phyloP scores from a whole-genome alignment of 306 rosid genomes.

The Citrullus amarus region DNA sequence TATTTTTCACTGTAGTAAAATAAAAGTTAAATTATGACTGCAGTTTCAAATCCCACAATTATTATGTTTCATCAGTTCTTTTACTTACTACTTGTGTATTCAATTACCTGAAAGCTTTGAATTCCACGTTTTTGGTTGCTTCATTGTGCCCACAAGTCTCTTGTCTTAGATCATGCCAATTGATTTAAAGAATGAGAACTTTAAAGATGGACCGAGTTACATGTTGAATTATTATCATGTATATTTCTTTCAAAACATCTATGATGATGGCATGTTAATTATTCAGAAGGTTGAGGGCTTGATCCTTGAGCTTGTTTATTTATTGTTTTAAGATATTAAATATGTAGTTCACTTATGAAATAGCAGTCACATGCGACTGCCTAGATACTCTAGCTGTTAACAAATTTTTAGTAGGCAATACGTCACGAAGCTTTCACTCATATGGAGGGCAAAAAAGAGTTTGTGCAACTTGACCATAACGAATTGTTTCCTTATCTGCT shows the following conservation, averaged over 20 bases:
- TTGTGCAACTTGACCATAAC: slow-evolving; percentile 87
- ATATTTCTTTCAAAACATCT: neutral
- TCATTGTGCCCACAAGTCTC: neutral
- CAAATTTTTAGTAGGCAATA: slow-evolving; percentile 84
- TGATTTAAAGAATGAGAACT: neutral
- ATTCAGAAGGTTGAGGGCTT: neutral
- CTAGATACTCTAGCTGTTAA: slow-evolving; percentile 18
- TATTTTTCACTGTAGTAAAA: neutral
- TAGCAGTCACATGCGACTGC: neutral
- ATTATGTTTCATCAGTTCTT: neutral
- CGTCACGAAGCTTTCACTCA: slow-evolving; percentile 99
- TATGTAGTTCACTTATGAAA: neutral
- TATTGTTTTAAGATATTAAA: neutral
- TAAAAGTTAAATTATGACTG: neutral
- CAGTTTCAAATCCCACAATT: neutral
- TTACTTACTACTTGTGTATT: neutral
- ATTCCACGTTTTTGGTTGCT: neutral
- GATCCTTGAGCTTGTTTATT: neutral
- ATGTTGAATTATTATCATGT: neutral
- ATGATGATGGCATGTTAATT: neutral
- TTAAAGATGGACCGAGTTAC: neutral
- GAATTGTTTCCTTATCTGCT: slow-evolving; percentile 90
- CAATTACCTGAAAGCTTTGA: neutral
- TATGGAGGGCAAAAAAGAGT: slow-evolving; percentile 88
- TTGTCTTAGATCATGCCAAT: neutral